phyloP scores from a whole-genome alignment of 345 rosid genomes.

The Erysimum cheiranthoides region DNA sequence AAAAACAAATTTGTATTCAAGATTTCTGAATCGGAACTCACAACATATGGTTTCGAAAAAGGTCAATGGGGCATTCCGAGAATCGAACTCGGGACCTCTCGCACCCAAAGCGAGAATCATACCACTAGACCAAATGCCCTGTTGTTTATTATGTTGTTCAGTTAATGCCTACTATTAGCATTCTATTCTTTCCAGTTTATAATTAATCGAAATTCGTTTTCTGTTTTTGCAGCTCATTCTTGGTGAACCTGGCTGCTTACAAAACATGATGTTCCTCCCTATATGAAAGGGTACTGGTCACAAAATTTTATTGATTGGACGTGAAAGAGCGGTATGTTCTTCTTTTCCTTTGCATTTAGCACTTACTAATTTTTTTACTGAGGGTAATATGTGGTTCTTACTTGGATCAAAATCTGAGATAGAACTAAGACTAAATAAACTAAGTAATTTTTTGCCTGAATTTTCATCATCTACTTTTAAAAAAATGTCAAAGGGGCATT shows the following conservation, averaged over 20 bases:
- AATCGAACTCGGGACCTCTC: too few relatives aligned
- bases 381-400: neutral
- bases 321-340: neutral
- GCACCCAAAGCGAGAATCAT: too few relatives aligned
- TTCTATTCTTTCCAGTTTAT: neutral
- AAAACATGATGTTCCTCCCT: neutral
- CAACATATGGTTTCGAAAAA: too few relatives aligned
- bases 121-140: slow-evolving; percentile 78
- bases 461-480: neutral
- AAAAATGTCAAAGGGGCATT: slow-evolving; percentile 49
- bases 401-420: neutral
- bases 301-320: neutral
- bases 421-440: neutral
- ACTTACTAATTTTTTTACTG: neutral
- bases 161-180: too few relatives aligned
- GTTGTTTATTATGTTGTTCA: neutral
- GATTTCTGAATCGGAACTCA: too few relatives aligned
- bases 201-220: neutral
- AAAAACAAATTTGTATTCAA: too few relatives aligned
- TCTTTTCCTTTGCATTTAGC: neutral
- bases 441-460: neutral
- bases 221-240: neutral
- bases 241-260: slow-evolving; percentile 2
- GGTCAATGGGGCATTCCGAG: too few relatives aligned
- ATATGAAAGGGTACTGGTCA: neutral